A percentile compares a stretch with the other conserved stretches of the same genome.
Evolutionary conservation across 345 rosid species (phyloP).

Genomic region (Rhodamnia argentea): DNA sequence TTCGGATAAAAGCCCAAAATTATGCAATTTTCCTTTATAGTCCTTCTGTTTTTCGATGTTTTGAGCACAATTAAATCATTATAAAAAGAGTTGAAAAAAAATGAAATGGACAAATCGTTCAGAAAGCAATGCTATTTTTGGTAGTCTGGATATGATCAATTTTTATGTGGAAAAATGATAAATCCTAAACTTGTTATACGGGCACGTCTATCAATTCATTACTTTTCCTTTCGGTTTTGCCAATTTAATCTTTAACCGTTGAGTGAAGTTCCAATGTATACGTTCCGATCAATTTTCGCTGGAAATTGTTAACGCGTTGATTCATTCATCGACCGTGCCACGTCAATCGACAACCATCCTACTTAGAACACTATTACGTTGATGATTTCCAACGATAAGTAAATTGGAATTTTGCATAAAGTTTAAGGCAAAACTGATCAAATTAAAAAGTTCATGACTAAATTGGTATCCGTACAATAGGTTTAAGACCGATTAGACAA

Average conservation of each 20-base stretch:
- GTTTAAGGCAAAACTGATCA: accelerated
- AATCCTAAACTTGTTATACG: too few relatives aligned
- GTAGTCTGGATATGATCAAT: neutral
- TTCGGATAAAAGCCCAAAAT: neutral
- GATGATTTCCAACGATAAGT: too few relatives aligned
- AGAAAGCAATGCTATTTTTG: neutral
- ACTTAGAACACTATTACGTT: accelerated
- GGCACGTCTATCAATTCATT: too few relatives aligned
- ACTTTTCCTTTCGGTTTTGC: too few relatives aligned
- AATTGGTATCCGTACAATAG: accelerated
- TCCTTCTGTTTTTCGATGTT: neutral
- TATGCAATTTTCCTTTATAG: neutral
- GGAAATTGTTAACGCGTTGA: accelerated
- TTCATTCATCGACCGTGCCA: too few relatives aligned
- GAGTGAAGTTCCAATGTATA: too few relatives aligned
- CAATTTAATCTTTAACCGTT: too few relatives aligned
- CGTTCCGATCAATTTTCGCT: neutral
- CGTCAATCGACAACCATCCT: too few relatives aligned
- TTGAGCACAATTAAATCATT: neutral
- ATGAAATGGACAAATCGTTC: neutral
- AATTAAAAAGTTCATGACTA: neutral
- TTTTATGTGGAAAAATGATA: neutral
- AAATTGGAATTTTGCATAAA: neutral
- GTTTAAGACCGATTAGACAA: neutral
- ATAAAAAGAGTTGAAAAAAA: neutral